Conservation (phyloP, 2,329 filamentous ascomycete species). For the Alternaria longipes region DNA sequence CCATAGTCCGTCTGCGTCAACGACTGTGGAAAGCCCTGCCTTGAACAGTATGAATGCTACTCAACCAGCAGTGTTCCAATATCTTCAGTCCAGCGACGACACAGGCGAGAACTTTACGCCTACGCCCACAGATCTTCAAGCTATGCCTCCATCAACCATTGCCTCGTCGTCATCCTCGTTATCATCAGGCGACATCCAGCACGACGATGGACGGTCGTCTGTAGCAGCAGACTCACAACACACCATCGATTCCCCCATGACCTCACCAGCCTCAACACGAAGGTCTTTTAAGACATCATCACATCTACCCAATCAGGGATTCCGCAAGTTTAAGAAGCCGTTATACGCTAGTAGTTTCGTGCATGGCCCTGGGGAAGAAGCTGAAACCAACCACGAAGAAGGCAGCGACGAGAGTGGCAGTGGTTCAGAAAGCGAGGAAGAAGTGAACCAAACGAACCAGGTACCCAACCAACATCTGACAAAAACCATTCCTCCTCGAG, state of each 20-base stretch:
- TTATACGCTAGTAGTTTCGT: constrained; percentile 47
- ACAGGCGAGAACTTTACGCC: constrained; percentile 18
- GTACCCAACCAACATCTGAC: constrained; percentile 26
- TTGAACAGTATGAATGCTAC: constrained; percentile 30
- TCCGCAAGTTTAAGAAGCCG: constrained; percentile 39
- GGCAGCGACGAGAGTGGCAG: constrained; percentile 21
- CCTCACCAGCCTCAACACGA: constrained; percentile 41
- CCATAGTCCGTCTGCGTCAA: constrained; percentile 22
- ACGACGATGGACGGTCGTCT: constrained; percentile 34
- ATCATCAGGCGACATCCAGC: constrained; percentile 28
- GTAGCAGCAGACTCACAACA: constrained; percentile 30
- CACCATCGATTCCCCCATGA: constrained; percentile 36
- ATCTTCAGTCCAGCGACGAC: constrained; percentile 27
- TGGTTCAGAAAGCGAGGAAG: constrained; percentile 30
- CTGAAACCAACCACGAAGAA: constrained; percentile 19
- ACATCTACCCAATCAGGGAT: constrained; percentile 22
- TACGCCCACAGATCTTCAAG: constrained; percentile 18
- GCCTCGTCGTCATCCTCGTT: constrained; percentile 35
- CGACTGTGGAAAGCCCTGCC: constrained; percentile 19
- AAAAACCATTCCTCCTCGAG: constrained; percentile 30
- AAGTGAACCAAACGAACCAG: constrained; percentile 20
- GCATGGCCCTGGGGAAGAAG: constrained; percentile 31
- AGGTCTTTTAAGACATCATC: constrained; percentile 20
- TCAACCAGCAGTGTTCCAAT: constrained; percentile 44
- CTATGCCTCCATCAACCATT: constrained; percentile 28